These are phyloP conservation scores for Rhodamnia rubescens DNA, from an alignment of 345 rosid genomes.

Conservation along the genomic window DNA sequence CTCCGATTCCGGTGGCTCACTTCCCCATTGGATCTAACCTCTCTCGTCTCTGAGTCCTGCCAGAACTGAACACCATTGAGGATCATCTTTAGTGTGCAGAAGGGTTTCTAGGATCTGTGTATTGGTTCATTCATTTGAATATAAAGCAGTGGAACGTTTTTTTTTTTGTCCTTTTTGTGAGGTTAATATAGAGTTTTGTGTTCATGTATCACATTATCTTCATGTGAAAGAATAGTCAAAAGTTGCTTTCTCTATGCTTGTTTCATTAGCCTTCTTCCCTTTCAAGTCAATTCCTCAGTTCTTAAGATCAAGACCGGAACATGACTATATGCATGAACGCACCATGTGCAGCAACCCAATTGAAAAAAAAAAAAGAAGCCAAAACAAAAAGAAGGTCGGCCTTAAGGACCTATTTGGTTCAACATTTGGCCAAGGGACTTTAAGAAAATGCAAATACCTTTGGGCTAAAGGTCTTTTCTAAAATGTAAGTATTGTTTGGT, in stretches of 20 bases:
- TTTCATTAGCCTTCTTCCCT: background rate
- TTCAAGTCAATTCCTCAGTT: background rate
- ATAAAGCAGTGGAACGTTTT: background rate
- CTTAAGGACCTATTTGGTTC: too few species aligned
- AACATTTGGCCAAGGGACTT: too few species aligned
- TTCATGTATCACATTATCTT: background rate
- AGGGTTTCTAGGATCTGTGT: background rate
- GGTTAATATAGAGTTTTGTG: background rate
- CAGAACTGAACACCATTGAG: background rate
- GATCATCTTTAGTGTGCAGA: background rate
- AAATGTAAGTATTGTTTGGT: too few species aligned
- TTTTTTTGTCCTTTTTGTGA: background rate
- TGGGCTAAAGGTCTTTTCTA: too few species aligned
- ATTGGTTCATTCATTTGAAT: background rate
- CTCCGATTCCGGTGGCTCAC: background rate
- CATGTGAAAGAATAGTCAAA: background rate
- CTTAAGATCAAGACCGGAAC: background rate
- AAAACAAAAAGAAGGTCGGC: background rate
- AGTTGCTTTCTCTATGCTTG: background rate
- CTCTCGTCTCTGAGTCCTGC: background rate
- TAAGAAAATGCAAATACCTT: too few species aligned
- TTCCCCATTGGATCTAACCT: conserved; percentile 7
- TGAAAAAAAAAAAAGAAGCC: background rate
- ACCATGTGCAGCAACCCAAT: background rate
- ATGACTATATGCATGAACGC: background rate